Evolutionary conservation across 257 asterid species (phyloP).

Genomic region (Jaltomata sinuosa): DNA sequence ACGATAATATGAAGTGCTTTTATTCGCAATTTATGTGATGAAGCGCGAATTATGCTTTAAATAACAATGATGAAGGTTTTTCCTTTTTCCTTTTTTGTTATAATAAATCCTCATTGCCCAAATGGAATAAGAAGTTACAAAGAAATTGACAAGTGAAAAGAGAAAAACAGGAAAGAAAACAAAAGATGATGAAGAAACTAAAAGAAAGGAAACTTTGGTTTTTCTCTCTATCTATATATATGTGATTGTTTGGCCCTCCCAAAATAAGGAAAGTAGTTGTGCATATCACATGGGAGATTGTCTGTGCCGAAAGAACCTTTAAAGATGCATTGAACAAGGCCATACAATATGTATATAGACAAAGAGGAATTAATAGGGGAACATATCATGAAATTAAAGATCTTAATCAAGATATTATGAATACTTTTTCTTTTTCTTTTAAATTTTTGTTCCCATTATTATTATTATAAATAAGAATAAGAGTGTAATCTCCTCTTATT

Average conservation of each 20-base stretch:
- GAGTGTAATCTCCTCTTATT: neutral
- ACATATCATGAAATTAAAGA: neutral
- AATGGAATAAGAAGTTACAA: neutral
- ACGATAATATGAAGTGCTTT: neutral
- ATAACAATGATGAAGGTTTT: neutral
- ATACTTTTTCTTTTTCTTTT: neutral
- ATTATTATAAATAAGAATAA: neutral
- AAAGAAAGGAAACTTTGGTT: neutral
- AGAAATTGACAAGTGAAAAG: neutral
- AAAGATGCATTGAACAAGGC: neutral
- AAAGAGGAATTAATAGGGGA: neutral
- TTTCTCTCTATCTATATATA: neutral
- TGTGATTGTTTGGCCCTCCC: neutral
- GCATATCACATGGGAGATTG: slow-evolving; percentile 1
- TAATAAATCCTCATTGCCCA: neutral
- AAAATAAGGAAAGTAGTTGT: slow-evolving; percentile 4
- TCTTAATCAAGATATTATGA: neutral
- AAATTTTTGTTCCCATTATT: neutral
- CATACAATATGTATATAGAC: neutral
- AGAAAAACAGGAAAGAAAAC: neutral
- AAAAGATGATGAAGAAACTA: neutral
- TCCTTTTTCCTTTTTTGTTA: neutral
- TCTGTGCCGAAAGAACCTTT: neutral
- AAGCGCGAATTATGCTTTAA: neutral
- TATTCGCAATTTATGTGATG: neutral